Evolutionary conservation across 306 rosid genomes (phyloP).

Genomic region (Cicer chorassanicum): DNA sequence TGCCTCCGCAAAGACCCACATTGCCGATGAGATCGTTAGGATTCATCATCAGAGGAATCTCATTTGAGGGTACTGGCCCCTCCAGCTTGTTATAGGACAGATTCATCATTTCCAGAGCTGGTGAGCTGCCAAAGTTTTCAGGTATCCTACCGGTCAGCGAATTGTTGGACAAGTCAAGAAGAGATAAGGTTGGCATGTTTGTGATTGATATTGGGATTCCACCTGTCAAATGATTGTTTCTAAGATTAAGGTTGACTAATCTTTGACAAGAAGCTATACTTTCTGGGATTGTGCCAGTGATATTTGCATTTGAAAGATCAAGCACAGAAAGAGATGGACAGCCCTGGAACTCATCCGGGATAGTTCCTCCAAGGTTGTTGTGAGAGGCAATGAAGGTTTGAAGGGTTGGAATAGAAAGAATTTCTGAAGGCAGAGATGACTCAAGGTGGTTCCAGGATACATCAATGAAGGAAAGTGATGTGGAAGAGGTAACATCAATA

Average conservation of each 20-base stretch:
- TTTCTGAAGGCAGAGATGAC: slow-evolving; percentile 68
- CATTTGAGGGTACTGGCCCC: slow-evolving; percentile 83
- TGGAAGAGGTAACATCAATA: slow-evolving; percentile 61
- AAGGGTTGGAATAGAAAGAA: slow-evolving; percentile 71
- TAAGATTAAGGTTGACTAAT: slow-evolving; percentile 71
- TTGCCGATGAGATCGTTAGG: slow-evolving; percentile 75
- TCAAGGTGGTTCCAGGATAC: slow-evolving; percentile 74
- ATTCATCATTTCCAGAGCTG: slow-evolving; percentile 79
- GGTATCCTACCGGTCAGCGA: slow-evolving; percentile 71
- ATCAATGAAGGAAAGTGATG: slow-evolving; percentile 83
- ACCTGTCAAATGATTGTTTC: slow-evolving; percentile 67
- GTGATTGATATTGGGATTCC: slow-evolving; percentile 71
- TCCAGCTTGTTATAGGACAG: slow-evolving; percentile 82
- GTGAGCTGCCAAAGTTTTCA: slow-evolving; percentile 72
- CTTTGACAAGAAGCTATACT: slow-evolving; percentile 81
- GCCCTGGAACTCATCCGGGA: slow-evolving; percentile 75
- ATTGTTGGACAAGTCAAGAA: slow-evolving; percentile 85
- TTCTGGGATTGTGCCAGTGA: slow-evolving; percentile 73
- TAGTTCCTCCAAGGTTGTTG: slow-evolving; percentile 64
- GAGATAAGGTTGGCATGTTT: slow-evolving; percentile 74
- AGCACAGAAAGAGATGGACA: slow-evolving; percentile 78
- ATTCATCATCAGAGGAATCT: slow-evolving; percentile 64
- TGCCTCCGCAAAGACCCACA: slow-evolving; percentile 77
- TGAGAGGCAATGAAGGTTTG: slow-evolving; percentile 81
- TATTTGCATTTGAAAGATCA: slow-evolving; percentile 66